Evolutionary conservation across 495 filamentous ascomycete genomes (phyloP).

Genomic region (Chaetomium tenue): DNA sequence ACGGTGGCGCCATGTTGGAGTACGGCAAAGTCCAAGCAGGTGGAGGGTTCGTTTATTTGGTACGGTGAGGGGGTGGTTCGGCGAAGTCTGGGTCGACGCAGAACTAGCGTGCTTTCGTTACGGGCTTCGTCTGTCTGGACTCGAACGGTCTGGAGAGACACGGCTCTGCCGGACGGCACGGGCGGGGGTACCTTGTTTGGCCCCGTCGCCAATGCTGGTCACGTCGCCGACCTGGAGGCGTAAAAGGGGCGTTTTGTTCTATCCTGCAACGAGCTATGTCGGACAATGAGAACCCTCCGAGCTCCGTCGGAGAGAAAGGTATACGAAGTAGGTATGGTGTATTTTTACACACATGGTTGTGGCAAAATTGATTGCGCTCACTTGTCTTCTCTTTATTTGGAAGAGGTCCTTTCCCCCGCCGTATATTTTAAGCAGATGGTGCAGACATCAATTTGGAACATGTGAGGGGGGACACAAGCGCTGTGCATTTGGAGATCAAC

Average conservation of each 20-base stretch:
- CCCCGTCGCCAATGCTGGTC: conserved; percentile 3
- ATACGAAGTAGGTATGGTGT: too few relatives aligned
- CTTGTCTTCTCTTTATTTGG: background rate
- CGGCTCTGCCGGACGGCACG: conserved; percentile 4
- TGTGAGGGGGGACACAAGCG: background rate
- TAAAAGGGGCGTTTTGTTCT: background rate
- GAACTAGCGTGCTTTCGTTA: background rate
- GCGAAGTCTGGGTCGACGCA: background rate
- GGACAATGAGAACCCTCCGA: too few relatives aligned
- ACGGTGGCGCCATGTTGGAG: background rate
- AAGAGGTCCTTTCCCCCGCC: background rate
- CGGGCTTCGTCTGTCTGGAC: background rate
- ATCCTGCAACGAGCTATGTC: background rate
- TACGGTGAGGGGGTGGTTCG: background rate
- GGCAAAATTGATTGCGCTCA: too few relatives aligned
- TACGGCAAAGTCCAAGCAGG: conserved; percentile 3
- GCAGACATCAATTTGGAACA: background rate
- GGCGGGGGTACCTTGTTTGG: background rate
- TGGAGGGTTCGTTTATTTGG: background rate
- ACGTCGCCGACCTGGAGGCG: background rate
- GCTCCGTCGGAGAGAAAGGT: too few relatives aligned
- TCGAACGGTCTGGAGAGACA: background rate
- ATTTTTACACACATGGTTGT: too few relatives aligned
- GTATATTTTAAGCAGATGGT: background rate
- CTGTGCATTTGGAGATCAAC: conserved; percentile 1